Conservation (phyloP, 129 eudicot genomes). For the Deinandra increscens region DNA sequence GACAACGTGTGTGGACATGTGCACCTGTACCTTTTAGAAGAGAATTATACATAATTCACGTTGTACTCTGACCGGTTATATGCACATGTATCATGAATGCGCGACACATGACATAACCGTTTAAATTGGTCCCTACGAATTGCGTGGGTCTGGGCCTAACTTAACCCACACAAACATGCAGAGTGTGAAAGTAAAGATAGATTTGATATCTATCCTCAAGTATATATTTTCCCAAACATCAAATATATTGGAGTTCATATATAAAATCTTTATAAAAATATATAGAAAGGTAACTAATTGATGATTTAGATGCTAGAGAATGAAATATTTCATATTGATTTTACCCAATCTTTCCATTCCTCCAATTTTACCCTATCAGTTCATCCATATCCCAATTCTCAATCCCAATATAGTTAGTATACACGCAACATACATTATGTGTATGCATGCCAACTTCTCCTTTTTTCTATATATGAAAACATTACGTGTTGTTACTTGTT, state of each 20-base stretch:
- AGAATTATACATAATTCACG: too few relatives aligned
- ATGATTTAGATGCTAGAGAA: not conserved
- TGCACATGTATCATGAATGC: too few relatives aligned
- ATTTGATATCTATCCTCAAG: too few relatives aligned
- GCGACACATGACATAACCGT: too few relatives aligned
- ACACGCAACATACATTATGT: not conserved
- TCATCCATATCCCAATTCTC: not conserved
- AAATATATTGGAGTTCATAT: not conserved
- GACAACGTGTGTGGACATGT: too few relatives aligned
- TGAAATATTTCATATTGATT: not conserved
- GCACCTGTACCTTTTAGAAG: too few relatives aligned
- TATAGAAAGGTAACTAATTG: not conserved
- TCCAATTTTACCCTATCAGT: too few relatives aligned
- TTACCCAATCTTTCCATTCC: not conserved
- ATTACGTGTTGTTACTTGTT: not conserved
- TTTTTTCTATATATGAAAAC: not conserved
- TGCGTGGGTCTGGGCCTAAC: too few relatives aligned
- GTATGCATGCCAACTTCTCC: not conserved
- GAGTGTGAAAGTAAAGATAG: too few relatives aligned
- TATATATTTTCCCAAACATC: not conserved
- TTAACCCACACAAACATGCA: too few relatives aligned
- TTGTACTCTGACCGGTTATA: too few relatives aligned
- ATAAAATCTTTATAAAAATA: not conserved
- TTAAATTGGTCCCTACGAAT: too few relatives aligned
- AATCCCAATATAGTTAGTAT: not conserved